These are phyloP conservation scores for Sphagnum fallax DNA, from an alignment of 228 moss, liverwort and hornwort genomes.

Conservation along the genomic window DNA sequence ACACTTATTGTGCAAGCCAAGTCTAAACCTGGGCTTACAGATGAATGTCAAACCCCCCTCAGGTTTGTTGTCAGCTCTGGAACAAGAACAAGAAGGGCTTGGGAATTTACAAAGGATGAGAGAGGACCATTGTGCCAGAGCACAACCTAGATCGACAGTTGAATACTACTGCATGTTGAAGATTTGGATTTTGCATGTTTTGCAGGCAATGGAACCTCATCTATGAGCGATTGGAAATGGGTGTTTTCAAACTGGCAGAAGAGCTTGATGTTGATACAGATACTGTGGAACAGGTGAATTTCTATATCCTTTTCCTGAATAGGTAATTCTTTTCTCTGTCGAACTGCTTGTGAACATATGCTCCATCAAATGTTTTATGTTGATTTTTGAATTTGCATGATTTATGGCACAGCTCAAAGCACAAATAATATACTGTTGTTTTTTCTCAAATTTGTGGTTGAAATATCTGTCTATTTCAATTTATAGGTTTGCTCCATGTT, in stretches of 20 bases:
- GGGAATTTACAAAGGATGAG: too few relatives aligned
- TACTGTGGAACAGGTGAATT: constrained; percentile 43
- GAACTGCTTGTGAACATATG: background rate
- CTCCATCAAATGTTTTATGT: background rate
- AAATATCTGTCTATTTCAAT: background rate
- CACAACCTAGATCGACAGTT: background rate
- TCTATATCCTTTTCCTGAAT: background rate
- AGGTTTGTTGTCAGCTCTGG: constrained; percentile 18
- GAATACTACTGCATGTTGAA: background rate
- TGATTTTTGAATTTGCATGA: background rate
- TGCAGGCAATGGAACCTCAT: constrained; percentile 37
- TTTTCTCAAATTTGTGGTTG: background rate
- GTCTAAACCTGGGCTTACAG: constrained; percentile 43
- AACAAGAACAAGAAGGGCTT: too few relatives aligned
- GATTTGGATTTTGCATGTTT: background rate
- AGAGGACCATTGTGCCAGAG: too few relatives aligned
- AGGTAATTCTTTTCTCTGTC: background rate
- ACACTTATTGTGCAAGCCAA: constrained; percentile 50
- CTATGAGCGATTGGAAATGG: constrained; percentile 50
- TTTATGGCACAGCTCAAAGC: background rate
- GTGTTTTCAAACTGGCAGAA: constrained; percentile 48
- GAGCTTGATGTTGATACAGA: constrained; percentile 53
- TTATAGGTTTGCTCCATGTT: background rate
- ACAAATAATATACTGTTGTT: background rate
- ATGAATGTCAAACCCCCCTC: constrained; percentile 36